A percentile compares a stretch with the other conserved stretches of the same genome.
These are phyloP conservation scores for Petunia secreta DNA, from an alignment of 257 asterid species.

Conservation along the genomic window DNA sequence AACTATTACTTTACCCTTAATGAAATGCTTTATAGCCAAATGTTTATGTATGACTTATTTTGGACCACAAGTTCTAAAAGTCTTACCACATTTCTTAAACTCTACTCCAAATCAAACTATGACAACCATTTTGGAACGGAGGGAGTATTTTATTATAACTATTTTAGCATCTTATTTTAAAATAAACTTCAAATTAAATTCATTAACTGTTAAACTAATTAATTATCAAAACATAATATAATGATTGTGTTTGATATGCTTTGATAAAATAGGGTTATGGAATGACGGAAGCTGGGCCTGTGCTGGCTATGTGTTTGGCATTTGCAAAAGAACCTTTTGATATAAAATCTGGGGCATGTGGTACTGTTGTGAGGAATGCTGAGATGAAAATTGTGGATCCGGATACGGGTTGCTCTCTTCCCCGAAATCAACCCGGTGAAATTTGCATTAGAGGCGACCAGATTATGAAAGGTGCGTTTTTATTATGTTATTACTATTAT, in stretches of 20 bases:
- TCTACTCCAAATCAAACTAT: no score
- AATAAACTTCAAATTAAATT: neutral
- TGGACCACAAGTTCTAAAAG: no score
- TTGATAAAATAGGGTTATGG: conserved; percentile 71
- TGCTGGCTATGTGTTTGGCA: conserved; percentile 86
- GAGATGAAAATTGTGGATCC: conserved; percentile 86
- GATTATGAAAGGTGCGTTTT: conserved; percentile 82
- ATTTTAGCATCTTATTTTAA: neutral
- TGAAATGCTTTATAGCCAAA: no score
- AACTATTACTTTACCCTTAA: no score
- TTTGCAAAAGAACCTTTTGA: conserved; percentile 81
- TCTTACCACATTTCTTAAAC: no score
- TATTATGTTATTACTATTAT: neutral
- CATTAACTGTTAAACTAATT: neutral
- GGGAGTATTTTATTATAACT: neutral
- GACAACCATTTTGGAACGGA: no score
- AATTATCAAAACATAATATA: neutral
- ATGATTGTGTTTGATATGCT: neutral
- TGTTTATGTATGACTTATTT: no score
- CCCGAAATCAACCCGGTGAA: conserved; percentile 81
- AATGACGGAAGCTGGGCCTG: conserved; percentile 98
- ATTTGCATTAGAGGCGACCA: conserved; percentile 89
- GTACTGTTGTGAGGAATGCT: conserved; percentile 88
- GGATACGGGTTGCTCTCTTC: conserved; percentile 61
- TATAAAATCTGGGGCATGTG: conserved; percentile 91